Conservation (phyloP, 805 yeast species). For the Metschnikowia kofuensis region DNA sequence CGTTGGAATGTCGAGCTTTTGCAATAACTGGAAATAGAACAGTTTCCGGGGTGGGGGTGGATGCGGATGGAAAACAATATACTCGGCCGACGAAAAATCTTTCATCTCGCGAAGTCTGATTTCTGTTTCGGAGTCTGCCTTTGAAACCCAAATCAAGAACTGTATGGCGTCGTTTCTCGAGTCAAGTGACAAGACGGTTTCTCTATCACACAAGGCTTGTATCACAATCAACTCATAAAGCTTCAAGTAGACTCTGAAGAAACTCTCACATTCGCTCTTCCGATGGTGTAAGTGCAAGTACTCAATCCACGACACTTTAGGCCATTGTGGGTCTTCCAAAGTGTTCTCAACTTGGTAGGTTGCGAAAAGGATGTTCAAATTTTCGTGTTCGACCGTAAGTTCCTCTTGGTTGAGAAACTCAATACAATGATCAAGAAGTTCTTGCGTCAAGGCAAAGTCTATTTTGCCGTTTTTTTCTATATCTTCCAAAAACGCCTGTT, state of each 20-base stretch:
- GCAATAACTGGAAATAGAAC: conserved; percentile 15
- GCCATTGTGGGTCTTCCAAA: conserved; percentile 31
- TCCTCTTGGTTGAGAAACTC: conserved; percentile 16
- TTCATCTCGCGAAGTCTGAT: conserved; percentile 16
- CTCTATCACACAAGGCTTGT: background rate
- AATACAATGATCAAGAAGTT: conserved; percentile 26
- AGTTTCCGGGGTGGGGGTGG: conserved; percentile 22
- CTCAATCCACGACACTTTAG: conserved; percentile 38
- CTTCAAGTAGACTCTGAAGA: conserved; percentile 30
- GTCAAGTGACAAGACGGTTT: background rate
- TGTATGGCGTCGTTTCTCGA: background rate
- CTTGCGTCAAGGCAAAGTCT: conserved; percentile 14
- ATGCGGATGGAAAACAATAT: conserved; percentile 20
- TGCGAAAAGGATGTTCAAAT: conserved; percentile 24
- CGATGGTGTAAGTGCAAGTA: conserved; percentile 26
- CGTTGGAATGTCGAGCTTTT: background rate
- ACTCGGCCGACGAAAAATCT: conserved; percentile 38
- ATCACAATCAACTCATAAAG: conserved; percentile 29
- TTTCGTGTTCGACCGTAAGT: conserved; percentile 16
- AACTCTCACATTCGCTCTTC: conserved; percentile 27
- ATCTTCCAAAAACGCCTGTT: conserved; percentile 25
- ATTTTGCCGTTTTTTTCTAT: conserved; percentile 6
- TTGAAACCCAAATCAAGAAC: conserved; percentile 1
- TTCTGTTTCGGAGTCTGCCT: background rate
- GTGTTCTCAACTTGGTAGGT: conserved; percentile 31